These are phyloP conservation scores for Volvariella volvacea DNA, from an alignment of 1,284 basidiomycete species.

Conservation along the genomic window DNA sequence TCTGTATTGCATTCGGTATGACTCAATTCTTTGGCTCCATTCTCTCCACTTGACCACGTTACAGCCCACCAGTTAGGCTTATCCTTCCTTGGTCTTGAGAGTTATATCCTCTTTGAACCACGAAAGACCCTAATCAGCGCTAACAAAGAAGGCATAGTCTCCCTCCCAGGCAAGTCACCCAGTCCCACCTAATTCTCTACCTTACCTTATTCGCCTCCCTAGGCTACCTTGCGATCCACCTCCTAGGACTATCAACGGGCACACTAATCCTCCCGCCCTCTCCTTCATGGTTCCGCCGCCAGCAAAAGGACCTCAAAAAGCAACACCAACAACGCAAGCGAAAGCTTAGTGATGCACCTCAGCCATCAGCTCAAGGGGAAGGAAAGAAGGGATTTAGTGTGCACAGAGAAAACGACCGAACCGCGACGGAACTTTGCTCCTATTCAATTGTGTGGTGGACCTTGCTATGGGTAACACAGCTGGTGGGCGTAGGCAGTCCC, in stretches of 20 bases:
- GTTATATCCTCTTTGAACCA: constrained; percentile 59
- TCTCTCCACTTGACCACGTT: constrained; percentile 3
- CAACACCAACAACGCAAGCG: constrained; percentile 1
- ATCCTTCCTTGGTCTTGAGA: constrained; percentile 46
- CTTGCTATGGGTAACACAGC: constrained; percentile 36
- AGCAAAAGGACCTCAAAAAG: constrained; percentile 20
- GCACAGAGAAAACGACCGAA: constrained; percentile 58
- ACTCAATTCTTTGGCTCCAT: constrained; percentile 7
- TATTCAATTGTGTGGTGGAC: constrained; percentile 80
- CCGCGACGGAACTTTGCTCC: constrained; percentile 68
- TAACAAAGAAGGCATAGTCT: constrained; percentile 91
- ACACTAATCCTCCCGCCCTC: constrained; percentile 76
- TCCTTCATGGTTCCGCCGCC: constrained; percentile 63
- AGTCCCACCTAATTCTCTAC: not conserved
- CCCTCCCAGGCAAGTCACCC: constrained; percentile 57
- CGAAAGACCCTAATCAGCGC: constrained; percentile 63
- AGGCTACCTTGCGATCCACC: constrained; percentile 90
- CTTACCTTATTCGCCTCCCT: constrained; percentile 3
- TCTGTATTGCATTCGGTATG: constrained; percentile 61
- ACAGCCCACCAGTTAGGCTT: constrained; percentile 69
- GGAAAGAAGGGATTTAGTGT: constrained; percentile 16
- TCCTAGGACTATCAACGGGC: constrained; percentile 81
- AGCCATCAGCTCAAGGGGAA: constrained; percentile 4
- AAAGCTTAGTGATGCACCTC: constrained; percentile 13
- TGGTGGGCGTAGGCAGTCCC: constrained; percentile 20